phyloP scores from a whole-genome alignment of 768 basidiomycete species.

The Trametes coccinea region DNA sequence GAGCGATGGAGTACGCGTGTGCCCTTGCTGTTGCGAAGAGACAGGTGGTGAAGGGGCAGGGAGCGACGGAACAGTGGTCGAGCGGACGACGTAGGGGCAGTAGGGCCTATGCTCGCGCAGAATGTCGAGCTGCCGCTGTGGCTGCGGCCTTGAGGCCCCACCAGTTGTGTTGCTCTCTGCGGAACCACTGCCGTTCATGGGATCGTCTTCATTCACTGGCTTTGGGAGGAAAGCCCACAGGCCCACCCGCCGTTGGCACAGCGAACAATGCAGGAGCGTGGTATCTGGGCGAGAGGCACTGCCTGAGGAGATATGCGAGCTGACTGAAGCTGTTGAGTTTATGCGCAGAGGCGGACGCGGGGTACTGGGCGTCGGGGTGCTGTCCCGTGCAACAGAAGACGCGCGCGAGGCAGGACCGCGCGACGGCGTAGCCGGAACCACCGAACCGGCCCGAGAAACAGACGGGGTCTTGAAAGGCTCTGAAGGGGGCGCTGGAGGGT shows the following conservation, averaged over 20 bases:
- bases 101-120: conserved; percentile 82
- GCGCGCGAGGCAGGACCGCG: conserved; percentile 36
- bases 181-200: conserved; percentile 4
- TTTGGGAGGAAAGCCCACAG: conserved; percentile 64
- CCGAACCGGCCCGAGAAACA: conserved; percentile 32
- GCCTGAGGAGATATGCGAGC: conserved; percentile 2
- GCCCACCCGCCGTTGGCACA: conserved; percentile 80
- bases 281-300: conserved; percentile 38
- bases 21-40: conserved; percentile 12
- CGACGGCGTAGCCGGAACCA: conserved; percentile 29
- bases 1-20: conserved; percentile 29
- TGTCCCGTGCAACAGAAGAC: conserved; percentile 32
- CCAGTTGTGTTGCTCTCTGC: background rate
- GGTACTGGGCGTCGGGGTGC: conserved; percentile 25
- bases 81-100: conserved; percentile 80
- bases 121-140: conserved; percentile 62
- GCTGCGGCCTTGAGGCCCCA: conserved; percentile 25
- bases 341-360: conserved; percentile 23
- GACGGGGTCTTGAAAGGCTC: conserved; percentile 16
- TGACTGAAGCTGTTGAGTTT: background rate
- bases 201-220: conserved; percentile 14
- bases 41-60: conserved; percentile 32
- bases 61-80: conserved; percentile 62
- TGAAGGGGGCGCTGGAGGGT: conserved; percentile 30
- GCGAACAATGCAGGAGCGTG: conserved; percentile 58